phyloP scores from a whole-genome alignment of 1,139 yeast species.

The Geotrichum siamense region DNA sequence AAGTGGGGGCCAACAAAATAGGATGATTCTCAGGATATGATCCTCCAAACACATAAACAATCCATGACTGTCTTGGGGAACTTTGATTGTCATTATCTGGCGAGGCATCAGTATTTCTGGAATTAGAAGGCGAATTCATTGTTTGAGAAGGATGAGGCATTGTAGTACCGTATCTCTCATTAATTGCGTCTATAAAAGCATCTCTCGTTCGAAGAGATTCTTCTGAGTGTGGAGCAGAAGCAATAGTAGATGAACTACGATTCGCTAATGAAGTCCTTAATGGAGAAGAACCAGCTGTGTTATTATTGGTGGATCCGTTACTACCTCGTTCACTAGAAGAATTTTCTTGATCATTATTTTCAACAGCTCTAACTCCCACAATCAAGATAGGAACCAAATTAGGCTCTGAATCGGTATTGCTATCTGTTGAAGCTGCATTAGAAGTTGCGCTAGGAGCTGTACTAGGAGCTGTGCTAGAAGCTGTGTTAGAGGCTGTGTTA shows the following conservation, averaged over 20 bases:
- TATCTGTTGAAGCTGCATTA: not conserved
- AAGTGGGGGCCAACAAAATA: constrained; percentile 41
- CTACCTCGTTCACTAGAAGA: not conserved
- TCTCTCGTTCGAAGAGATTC: constrained; percentile 10
- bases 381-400: constrained; percentile 47
- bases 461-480: constrained; percentile 15
- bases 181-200: constrained; percentile 10
- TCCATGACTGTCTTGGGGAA: constrained; percentile 39
- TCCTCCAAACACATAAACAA: constrained; percentile 47
- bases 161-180: constrained; percentile 9
- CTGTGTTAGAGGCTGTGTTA: constrained; percentile 16
- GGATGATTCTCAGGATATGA: constrained; percentile 44
- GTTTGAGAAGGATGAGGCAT: constrained; percentile 10
- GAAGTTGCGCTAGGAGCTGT: constrained; percentile 1
- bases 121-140: not conserved
- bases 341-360: constrained; percentile 9
- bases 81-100: constrained; percentile 6
- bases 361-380: constrained; percentile 48
- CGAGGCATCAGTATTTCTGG: not conserved
- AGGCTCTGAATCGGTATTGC: constrained; percentile 21
- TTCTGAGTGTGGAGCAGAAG: constrained; percentile 4
- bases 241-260: not conserved
- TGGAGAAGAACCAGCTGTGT: constrained; percentile 1
- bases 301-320: not conserved
- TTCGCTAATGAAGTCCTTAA: not conserved